Base-by-base conservation (phyloP, 441 rosid genomes). In the Aquilaria agallochum region DNA sequence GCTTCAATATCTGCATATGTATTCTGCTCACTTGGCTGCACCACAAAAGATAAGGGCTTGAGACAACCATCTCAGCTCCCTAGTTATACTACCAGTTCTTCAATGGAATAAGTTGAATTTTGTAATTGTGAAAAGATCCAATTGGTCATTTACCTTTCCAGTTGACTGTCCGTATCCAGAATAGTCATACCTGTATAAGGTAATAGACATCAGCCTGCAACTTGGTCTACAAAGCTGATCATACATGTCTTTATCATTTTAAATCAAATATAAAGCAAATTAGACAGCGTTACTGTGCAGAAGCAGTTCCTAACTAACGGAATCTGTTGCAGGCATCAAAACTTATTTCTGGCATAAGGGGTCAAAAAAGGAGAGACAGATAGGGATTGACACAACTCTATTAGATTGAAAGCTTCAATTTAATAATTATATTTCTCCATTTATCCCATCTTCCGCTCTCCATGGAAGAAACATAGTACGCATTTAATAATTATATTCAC, bases 1-100 rank as follows among this genome's bases (percentile, higher is more conserved):
- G 97, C 97, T 82, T 91, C 99, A 31, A 91, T 87, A 73, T 95
- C 99, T 10, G 92, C 94, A 74, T 91, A 95, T 30, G 99, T 95
- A 63, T 89, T 70, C 58, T 91, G 97, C 78, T 95, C 99, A 59
- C 97, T 91, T 42, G 99, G 94, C 99, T 95, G 82, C 75, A 76
- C 78, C 31, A 60, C 36, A 55, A 64, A 70, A 72, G 59, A 60
- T 32, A 36, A 13, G 54, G 53, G 55, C 54, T 66, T 72, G 64
- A 70, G 70, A 64, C n/a, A 46, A 63, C 51, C 34, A 31, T 67
- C 52, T 44, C 60, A 51, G 60, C 65, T 65, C 54, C 12, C 32
- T 57, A 10, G 50, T 59, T 33, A 11, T 58, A 40, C 45, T 40
- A 40, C 45, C 45, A 40, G 45, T 10, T 40, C 45, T 40, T 40